These are phyloP conservation scores for Mortierella sp. DNA, from an alignment of 371 early-diverging fungal species.

Conservation along the genomic window DNA sequence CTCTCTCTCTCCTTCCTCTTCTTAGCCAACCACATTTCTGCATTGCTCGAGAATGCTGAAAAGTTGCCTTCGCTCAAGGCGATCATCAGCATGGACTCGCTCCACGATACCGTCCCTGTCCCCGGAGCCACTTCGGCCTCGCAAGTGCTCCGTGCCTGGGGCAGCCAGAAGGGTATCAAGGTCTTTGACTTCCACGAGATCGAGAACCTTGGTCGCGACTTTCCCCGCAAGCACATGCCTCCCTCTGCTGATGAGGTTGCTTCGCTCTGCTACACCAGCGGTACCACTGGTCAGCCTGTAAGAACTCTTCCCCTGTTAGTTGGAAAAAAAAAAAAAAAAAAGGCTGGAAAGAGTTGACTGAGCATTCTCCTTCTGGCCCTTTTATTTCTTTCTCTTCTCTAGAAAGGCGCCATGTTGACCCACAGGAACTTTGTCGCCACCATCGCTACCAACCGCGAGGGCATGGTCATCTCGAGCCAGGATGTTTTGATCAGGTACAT, in stretches of 20 bases:
- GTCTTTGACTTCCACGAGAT: constrained; percentile 70
- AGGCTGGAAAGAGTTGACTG: too few relatives aligned
- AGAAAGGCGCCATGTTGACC: constrained; percentile 70
- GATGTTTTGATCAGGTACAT: constrained; percentile 60
- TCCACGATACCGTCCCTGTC: constrained; percentile 59
- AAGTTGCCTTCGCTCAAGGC: constrained; percentile 72
- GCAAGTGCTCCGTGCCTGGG: constrained; percentile 64
- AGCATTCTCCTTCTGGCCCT: not conserved
- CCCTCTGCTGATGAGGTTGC: constrained; percentile 40
- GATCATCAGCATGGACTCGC: constrained; percentile 82
- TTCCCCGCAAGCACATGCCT: constrained; percentile 58
- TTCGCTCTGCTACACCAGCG: constrained; percentile 97
- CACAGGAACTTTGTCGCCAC: constrained; percentile 64
- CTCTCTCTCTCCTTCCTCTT: not conserved
- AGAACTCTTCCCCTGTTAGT: not conserved
- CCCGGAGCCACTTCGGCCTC: constrained; percentile 56
- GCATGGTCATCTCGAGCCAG: constrained; percentile 56
- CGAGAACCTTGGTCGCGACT: constrained; percentile 70
- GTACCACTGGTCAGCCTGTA: constrained; percentile 86
- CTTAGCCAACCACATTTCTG: constrained; percentile 68
- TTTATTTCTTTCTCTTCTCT: constrained; percentile 10
- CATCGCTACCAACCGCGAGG: constrained; percentile 58
- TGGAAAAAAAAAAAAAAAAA: too few relatives aligned
- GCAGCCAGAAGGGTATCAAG: constrained; percentile 58
- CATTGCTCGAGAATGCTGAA: constrained; percentile 64